Conservation (phyloP, 805 yeast species). For the Teunomyces pallodes region DNA sequence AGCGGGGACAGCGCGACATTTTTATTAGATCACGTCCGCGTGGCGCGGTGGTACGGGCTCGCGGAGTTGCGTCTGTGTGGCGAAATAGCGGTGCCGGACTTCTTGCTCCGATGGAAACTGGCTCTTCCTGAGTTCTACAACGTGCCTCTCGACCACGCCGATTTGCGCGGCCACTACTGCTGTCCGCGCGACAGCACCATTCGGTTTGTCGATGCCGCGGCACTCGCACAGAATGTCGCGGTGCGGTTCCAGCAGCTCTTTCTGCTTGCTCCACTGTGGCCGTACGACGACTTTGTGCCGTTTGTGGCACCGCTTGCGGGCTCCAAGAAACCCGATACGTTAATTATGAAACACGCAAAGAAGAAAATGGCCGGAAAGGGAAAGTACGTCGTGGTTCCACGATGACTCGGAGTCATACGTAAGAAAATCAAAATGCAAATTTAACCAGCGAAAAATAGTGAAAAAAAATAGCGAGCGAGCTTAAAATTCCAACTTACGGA, state of each 20-base stretch:
- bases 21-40: constrained; percentile 39
- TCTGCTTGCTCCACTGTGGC: constrained; percentile 32
- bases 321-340: constrained; percentile 36
- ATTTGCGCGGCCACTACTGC: constrained; percentile 55
- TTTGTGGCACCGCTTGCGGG: constrained; percentile 30
- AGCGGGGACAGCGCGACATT: constrained; percentile 16
- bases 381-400: constrained; percentile 24
- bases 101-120: constrained; percentile 62
- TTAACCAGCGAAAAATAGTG: no score
- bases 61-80: constrained; percentile 37
- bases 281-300: constrained; percentile 39
- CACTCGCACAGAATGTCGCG: constrained; percentile 38
- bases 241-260: constrained; percentile 21
- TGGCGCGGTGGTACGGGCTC: constrained; percentile 65
- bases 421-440: no score
- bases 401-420: background rate
- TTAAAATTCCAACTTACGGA: no score
- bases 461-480: no score
- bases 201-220: constrained; percentile 49
- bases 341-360: constrained; percentile 36
- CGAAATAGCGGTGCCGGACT: constrained; percentile 44
- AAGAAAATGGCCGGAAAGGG: constrained; percentile 34
- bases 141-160: constrained; percentile 53
- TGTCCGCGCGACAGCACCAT: constrained; percentile 46
- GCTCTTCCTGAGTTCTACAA: constrained; percentile 62